Percentiles rank a stretch among this genome's conserved stretches.
These are phyloP conservation scores for Phytophthora boehmeriae DNA, from an alignment of 352 stramenopile genomes.

Conservation along the genomic window DNA sequence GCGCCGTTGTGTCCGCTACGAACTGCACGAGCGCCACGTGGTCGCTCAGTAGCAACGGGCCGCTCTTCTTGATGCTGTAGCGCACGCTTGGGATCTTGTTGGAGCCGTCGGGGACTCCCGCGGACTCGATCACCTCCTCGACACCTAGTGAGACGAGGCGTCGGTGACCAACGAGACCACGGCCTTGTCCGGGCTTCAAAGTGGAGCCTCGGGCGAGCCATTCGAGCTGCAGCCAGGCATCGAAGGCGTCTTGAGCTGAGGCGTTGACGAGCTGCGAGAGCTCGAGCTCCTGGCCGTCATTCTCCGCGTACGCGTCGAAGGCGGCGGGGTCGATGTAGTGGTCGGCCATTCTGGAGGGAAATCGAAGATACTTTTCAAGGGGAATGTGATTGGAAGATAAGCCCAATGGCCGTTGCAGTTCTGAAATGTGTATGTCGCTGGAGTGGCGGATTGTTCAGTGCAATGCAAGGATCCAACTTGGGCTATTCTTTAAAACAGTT, in stretches of 20 bases:
- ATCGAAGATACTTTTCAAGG: constrained; percentile 3
- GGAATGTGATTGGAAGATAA: constrained; percentile 2
- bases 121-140: constrained; percentile 61
- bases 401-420: constrained; percentile 10
- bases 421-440: too few species aligned
- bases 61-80: constrained; percentile 57
- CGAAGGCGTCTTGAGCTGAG: constrained; percentile 39
- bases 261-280: constrained; percentile 47
- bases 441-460: neutral
- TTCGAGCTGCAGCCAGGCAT: constrained; percentile 57
- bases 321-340: constrained; percentile 48
- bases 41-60: constrained; percentile 47
- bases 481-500: neutral
- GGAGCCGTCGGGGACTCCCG: constrained; percentile 40
- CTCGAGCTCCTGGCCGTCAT: constrained; percentile 56
- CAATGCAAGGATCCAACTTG: neutral
- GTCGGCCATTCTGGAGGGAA: constrained; percentile 14
- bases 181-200: constrained; percentile 38
- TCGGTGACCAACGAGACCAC: constrained; percentile 49
- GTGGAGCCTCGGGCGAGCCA: constrained; percentile 45
- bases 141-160: constrained; percentile 49
- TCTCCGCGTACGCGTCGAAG: constrained; percentile 51
- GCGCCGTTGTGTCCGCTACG: constrained; percentile 40
- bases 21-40: constrained; percentile 69
- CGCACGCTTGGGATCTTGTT: constrained; percentile 50